These are phyloP conservation scores for Pseudogymnoascus sp. DNA, from an alignment of 2,329 filamentous ascomycete species.

Conservation along the genomic window DNA sequence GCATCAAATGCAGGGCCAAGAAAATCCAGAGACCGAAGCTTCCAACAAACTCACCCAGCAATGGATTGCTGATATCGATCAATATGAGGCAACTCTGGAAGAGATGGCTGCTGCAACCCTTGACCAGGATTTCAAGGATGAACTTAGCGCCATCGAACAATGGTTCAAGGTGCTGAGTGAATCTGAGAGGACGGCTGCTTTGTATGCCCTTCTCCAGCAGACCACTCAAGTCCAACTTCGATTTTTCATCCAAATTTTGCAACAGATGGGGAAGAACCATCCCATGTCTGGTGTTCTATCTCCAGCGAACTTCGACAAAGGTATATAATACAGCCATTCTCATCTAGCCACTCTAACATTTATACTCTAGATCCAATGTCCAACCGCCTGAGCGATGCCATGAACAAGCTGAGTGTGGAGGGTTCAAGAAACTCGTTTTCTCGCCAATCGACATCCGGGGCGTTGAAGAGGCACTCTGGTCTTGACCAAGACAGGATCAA, in stretches of 20 bases:
- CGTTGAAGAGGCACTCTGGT: constrained; percentile 81
- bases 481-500: constrained; percentile 90
- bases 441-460: constrained; percentile 67
- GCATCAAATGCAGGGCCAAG: constrained; percentile 60
- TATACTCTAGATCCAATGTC: constrained; percentile 78
- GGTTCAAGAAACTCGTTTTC: constrained; percentile 79
- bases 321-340: constrained; percentile 40
- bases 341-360: not conserved
- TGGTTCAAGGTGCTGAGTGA: constrained; percentile 98
- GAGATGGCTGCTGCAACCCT: constrained; percentile 99
- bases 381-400: constrained; percentile 87
- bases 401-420: constrained; percentile 88
- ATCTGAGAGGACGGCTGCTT: constrained; percentile 86
- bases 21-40: constrained; percentile 65
- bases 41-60: constrained; percentile 93
- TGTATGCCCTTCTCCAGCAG: constrained; percentile 94
- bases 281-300: constrained; percentile 94
- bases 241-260: constrained; percentile 97
- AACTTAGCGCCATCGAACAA: constrained; percentile 96
- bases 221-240: constrained; percentile 98
- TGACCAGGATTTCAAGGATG: constrained; percentile 99
- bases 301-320: constrained; percentile 93
- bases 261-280: constrained; percentile 98
- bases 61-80: constrained; percentile 98
- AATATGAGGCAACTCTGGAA: constrained; percentile 96